Base-by-base conservation (phyloP, 495 filamentous ascomycete species). In the Tuber magnatum region DNA sequence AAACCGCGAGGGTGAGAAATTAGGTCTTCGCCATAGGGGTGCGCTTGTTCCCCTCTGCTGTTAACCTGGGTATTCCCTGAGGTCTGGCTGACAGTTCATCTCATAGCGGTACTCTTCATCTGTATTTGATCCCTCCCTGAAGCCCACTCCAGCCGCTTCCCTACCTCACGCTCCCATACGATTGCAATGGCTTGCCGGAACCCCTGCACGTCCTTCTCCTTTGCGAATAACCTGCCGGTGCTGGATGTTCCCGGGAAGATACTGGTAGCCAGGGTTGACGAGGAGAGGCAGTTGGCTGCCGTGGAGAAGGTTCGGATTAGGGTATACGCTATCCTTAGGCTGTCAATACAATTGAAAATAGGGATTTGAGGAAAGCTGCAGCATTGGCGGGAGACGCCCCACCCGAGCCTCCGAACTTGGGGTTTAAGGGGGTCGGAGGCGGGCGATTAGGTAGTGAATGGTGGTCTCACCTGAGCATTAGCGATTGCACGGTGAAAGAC, bases 241-340 rank as follows among this genome's bases (percentile, higher is more conserved):
- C 71, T 83, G 4, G 69, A 73, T 46, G 42, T 40, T 43, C 78
- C 78, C n/a, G 78, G 78, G 51, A 71, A 82, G 39, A 69, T 82
- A 44, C 51, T 80, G 1, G 48, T 83, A 41, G 76, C 76, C 14
- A 83, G 82, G n/a, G 69, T 78, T 61, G 81, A 83, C 35, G 81
- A 81, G 22, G 81, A 83, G 70, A 72, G 81, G 18, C 81, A 81
- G 70, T 43, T 83, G 9, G 80, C 76, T n/a, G 81, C 79, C 16
- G 72, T 83, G n/a, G 81, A 83, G 48, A 82, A 70, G 40, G 44
- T 83, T 14, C 71, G 74, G 70, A 76, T 76, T 70, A 70, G 68
- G 68, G 76, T 82, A 16, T 83, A 76, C 69, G 77, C 78, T 38
- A n/a, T 82, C 22, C 81, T 72, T 56, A 81, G 79, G 44, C 71